Conservation (phyloP, 1,284 basidiomycete genomes). For the Meripilus lineatus region DNA sequence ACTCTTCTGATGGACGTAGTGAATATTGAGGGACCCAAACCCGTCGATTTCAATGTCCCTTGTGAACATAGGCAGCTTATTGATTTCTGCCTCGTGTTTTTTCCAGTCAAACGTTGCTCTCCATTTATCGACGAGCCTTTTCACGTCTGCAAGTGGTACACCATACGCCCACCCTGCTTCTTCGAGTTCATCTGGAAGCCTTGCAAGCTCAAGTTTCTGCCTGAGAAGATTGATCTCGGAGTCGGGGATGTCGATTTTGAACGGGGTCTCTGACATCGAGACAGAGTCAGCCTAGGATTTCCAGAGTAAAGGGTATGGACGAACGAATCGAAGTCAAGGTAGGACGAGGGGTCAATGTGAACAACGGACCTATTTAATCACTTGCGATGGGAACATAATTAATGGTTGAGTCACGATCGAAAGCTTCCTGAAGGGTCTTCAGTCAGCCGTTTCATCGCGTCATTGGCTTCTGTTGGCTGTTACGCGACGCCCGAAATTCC, state of each 20-base stretch:
- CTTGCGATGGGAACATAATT: too few species aligned
- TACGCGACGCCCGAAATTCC: too few species aligned
- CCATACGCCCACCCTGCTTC: constrained; percentile 43
- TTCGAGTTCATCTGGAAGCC: constrained; percentile 4
- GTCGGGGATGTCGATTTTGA: constrained; percentile 15
- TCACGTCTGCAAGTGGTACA: constrained; percentile 40
- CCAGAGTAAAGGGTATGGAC: too few species aligned
- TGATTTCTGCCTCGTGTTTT: constrained; percentile 36
- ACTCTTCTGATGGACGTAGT: constrained; percentile 49
- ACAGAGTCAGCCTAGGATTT: too few species aligned
- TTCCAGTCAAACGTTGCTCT: constrained; percentile 44
- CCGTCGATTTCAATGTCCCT: constrained; percentile 39
- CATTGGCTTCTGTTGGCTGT: too few species aligned
- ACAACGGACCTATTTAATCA: too few species aligned
- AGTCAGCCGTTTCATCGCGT: too few species aligned
- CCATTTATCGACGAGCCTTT: constrained; percentile 39
- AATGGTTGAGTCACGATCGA: too few species aligned
- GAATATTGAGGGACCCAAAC: constrained; percentile 38
- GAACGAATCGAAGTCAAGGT: too few species aligned
- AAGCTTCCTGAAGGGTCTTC: too few species aligned
- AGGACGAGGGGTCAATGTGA: too few species aligned
- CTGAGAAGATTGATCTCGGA: constrained; percentile 14
- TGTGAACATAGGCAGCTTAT: constrained; percentile 45
- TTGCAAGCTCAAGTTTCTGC: constrained; percentile 15
- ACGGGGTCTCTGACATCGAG: constrained; percentile 7